Evolutionary conservation across 305 asterid genomes (phyloP), one percentile per base, ranked within the genome.

Genomic region (Rubia tinctorum): DNA sequence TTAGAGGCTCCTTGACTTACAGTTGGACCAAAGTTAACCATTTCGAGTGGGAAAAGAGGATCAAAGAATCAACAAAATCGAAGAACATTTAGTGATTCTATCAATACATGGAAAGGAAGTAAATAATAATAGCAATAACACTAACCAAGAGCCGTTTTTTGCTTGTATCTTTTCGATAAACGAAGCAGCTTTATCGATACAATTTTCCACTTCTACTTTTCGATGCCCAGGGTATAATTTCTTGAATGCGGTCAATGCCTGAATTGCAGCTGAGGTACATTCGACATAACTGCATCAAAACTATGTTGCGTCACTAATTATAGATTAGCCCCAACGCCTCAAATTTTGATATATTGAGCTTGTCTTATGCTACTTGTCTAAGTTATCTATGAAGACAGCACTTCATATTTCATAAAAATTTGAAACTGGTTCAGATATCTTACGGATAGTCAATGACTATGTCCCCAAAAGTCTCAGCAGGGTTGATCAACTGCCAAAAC

Each of bases 401-500:
- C 5, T 34, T 22, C 66, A 34, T 22, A 22, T 8, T 60, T 11
- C 39, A 23, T 60, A 61, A 5, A 39, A 45, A 45, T 2, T 76
- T 68, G 65, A 78, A 51, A 82, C 49, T 75, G 79, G 79, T 61
- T 79, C 80, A 80, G 72, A 74, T 62, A 76, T 86, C 99, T 90
- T 89, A 94, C 98, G 96, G 95, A 78, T 94, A 94, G 81, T 94
- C 99, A 82, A 94, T 94, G 72, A 90, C 97, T 72, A 92, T 95
- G 84, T 95, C 99, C 22, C 99, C 99, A 82, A 95, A 95, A 71
- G 99, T 95, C 83, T 95, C 99, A 74, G 99, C 97, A 71, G 99
- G 99, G 77, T 95, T 95, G 86, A 95, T 86, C 65, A 89, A 55
- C 99, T 95, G 98, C 72, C 18, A 78, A 73, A 75, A 82, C 69